Evolutionary conservation across 2,329 filamentous ascomycete genomes (phyloP).

Genomic region (Rutstroemia sp.): DNA sequence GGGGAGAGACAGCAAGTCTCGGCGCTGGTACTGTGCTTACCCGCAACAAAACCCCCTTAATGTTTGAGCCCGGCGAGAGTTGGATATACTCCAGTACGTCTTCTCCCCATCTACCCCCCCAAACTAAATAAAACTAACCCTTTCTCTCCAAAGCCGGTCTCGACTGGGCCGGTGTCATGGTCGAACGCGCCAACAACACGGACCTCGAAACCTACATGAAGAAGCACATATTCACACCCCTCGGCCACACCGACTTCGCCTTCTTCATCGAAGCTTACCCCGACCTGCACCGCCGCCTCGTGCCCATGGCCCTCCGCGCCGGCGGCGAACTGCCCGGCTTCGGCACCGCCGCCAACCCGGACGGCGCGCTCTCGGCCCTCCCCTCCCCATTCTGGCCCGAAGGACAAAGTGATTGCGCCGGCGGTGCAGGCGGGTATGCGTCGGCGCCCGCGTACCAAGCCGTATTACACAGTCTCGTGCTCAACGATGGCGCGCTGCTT

Average conservation of each 20-base stretch:
- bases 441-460: slow-evolving; percentile 8
- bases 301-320: slow-evolving; percentile 8
- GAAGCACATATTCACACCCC: slow-evolving; percentile 12
- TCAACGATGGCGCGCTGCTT: slow-evolving; percentile 11
- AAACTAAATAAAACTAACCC: neutral
- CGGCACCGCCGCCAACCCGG: neutral
- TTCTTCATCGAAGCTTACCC: slow-evolving; percentile 10
- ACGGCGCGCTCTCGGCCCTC: neutral
- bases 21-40: neutral
- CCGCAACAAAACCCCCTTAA: slow-evolving; percentile 36
- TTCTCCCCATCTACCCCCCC: slow-evolving; percentile 32
- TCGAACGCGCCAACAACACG: slow-evolving; percentile 34
- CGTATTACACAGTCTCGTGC: slow-evolving; percentile 8
- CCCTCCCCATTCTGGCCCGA: neutral
- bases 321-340: neutral
- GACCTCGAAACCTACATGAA: slow-evolving; percentile 18
- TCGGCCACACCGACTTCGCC: slow-evolving; percentile 11
- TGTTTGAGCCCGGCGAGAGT: slow-evolving; percentile 54
- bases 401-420: slow-evolving; percentile 4
- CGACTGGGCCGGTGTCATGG: slow-evolving; percentile 46
- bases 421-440: slow-evolving; percentile 1
- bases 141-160: slow-evolving; percentile 31
- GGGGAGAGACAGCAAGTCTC: slow-evolving; percentile 8
- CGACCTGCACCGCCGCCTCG: neutral
- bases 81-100: slow-evolving; percentile 56